Conservation (phyloP, 192 early-diverging fungal species). For the Chytriomyces sp. region DNA sequence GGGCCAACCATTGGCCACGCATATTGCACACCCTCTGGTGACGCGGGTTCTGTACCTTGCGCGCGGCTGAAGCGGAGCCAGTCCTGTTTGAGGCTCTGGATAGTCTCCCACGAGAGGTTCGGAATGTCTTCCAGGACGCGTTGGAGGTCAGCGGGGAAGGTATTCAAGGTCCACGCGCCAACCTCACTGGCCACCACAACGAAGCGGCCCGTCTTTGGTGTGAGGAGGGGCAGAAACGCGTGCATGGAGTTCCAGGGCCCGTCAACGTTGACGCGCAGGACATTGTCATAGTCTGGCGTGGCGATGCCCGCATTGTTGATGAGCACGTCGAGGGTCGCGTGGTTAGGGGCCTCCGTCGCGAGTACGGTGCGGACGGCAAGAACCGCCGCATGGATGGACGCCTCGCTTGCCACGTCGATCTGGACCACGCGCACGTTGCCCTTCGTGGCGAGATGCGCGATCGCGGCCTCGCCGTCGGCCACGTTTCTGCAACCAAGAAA, state of each 20-base stretch:
- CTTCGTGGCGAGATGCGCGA: constrained; percentile 5
- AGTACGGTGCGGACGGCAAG: neutral
- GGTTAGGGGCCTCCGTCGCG: too few relatives aligned
- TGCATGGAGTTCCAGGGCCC: neutral
- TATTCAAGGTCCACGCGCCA: neutral
- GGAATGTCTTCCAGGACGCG: neutral
- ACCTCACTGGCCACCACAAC: constrained; percentile 23
- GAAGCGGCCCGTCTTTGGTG: too few relatives aligned
- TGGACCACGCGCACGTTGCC: constrained; percentile 7
- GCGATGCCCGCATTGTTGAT: constrained; percentile 26
- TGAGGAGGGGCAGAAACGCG: constrained; percentile 10
- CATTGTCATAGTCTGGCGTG: neutral
- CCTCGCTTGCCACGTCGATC: constrained; percentile 8
- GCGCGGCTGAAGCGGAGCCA: too few relatives aligned
- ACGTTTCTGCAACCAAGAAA: constrained; percentile 7
- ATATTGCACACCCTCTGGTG: too few relatives aligned
- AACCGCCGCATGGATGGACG: neutral
- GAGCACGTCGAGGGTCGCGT: constrained; percentile 20
- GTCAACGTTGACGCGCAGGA: constrained; percentile 1
- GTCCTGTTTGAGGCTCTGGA: neutral
- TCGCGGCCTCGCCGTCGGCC: constrained; percentile 5
- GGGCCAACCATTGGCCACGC: neutral
- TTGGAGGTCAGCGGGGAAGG: neutral
- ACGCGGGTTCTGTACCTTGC: too few relatives aligned
- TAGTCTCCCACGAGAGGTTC: neutral